Evolutionary conservation across 352 stramenopile genomes (phyloP), one percentile per base, ranked within the genome.

Genomic region (Globisporangium barbulae): DNA sequence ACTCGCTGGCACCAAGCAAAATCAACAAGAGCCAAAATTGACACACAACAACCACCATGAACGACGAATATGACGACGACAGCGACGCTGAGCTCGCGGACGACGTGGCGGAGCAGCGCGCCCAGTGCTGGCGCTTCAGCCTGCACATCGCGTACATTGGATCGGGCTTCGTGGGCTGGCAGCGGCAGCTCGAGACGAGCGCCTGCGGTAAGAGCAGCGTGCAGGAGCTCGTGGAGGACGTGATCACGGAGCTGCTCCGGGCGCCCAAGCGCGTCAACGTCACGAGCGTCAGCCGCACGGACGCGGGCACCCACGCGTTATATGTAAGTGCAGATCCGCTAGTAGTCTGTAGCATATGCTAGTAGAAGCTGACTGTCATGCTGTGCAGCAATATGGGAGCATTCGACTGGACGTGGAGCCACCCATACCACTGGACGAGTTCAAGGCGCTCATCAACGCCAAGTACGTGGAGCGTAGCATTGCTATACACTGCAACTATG

Each of bases 221-320:
- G 6, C 87, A 96, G 71, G 83, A 94, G 63, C 68, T 90, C 6
- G 74, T 96, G 31, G 87, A 96, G 48, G 70, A 78, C 30, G 82
- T 80, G 15, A 72, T 96, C 50, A 89, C 85, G 19, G 63, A 74
- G 47, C 71, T 71, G 33, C 72, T 93, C 35, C 56, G 33, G 1
- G 69, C 79, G 8, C 9, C 71, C 6, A 61, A 82, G 48, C 82
- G 83, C 57, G 59, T 96, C 31, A 94, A 96, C 66, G 85, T 96
- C 61, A 91, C 85, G 39, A 83, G 82, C 65, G 85, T 89, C 61
- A 96, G 87, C 55, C 85, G 87, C 52, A 96, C 87, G 5, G 87
- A 96, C 37, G 81, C 87, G 19, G 85, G 85, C 59, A 96, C 87
- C 10, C 82, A 96, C 61, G 87, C 87, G 17, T 74, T 96, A n/a